These are phyloP conservation scores for Pisolithus microcarpus DNA, from an alignment of 768 basidiomycete species.

Conservation along the genomic window DNA sequence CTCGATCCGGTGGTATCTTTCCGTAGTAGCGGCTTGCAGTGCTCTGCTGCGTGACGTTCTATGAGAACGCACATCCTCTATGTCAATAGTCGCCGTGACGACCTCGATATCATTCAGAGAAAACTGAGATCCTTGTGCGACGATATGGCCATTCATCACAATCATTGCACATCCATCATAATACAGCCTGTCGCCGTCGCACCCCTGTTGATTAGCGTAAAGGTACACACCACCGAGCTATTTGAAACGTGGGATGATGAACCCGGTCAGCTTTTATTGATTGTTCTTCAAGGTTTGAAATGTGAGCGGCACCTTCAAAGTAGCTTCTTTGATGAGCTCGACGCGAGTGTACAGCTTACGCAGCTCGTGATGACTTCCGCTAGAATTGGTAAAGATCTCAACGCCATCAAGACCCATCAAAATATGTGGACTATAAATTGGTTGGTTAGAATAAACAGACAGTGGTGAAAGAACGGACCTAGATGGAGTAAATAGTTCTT, in stretches of 20 bases:
- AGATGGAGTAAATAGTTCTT: conserved; percentile 94
- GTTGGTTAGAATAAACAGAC: neutral
- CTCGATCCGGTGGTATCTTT: conserved; percentile 75
- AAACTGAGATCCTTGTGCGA: conserved; percentile 97
- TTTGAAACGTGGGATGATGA: too few species aligned
- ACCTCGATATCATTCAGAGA: conserved; percentile 95
- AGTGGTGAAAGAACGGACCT: conserved; percentile 44
- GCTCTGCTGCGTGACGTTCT: conserved; percentile 76
- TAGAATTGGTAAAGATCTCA: conserved; percentile 98
- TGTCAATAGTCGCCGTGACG: conserved; percentile 89
- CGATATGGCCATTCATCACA: conserved; percentile 83
- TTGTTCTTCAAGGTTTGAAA: neutral
- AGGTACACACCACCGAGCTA: conserved; percentile 95
- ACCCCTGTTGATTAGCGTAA: conserved; percentile 98
- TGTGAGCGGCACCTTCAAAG: conserved; percentile 60
- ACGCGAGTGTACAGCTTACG: conserved; percentile 90
- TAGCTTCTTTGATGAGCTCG: conserved; percentile 95
- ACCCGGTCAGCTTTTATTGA: neutral
- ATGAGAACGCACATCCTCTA: conserved; percentile 93
- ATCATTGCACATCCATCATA: conserved; percentile 98
- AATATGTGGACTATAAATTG: conserved; percentile 74
- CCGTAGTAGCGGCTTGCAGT: conserved; percentile 78
- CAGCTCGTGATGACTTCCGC: conserved; percentile 96
- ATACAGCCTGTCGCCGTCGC: conserved; percentile 95
- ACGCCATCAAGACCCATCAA: conserved; percentile 97